phyloP scores from a whole-genome alignment of 257 asterid species.

The Nicotiana tabacum region DNA sequence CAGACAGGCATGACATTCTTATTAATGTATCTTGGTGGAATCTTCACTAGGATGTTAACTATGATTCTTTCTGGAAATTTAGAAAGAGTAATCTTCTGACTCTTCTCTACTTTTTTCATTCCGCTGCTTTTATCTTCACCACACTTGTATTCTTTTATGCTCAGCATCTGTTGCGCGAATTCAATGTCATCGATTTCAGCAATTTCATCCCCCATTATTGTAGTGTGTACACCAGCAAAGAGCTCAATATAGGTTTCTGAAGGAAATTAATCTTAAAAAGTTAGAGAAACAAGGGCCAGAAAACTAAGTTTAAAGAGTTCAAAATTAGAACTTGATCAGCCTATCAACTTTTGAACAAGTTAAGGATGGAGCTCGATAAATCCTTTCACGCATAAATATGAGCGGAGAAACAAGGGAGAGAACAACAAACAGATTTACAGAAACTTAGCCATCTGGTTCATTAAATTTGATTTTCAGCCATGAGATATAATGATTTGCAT shows the following conservation, averaged over 20 bases:
- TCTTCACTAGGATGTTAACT: conserved; percentile 14
- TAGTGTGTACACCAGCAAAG: background rate
- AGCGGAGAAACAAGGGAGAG: too few species aligned
- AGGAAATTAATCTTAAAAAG: background rate
- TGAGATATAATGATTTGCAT: background rate
- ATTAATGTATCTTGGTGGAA: conserved; percentile 3
- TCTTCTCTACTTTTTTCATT: background rate
- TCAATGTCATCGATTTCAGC: background rate
- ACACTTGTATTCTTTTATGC: background rate
- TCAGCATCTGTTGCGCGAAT: background rate
- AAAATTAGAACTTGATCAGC: too few species aligned
- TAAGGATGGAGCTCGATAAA: too few species aligned
- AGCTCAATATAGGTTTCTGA: background rate
- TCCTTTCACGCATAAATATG: too few species aligned
- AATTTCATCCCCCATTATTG: background rate
- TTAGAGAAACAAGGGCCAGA: too few species aligned
- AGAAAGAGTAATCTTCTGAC: background rate
- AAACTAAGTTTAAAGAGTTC: too few species aligned
- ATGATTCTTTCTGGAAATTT: conserved; percentile 8
- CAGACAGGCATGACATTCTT: conserved; percentile 10
- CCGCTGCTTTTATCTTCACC: background rate
- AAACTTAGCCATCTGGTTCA: background rate
- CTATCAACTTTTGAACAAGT: background rate
- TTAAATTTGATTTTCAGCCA: background rate
- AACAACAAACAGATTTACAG: too few species aligned